Base-by-base conservation (phyloP, 2,329 filamentous ascomycete species). In the Fusarium tanahbumbuense region DNA sequence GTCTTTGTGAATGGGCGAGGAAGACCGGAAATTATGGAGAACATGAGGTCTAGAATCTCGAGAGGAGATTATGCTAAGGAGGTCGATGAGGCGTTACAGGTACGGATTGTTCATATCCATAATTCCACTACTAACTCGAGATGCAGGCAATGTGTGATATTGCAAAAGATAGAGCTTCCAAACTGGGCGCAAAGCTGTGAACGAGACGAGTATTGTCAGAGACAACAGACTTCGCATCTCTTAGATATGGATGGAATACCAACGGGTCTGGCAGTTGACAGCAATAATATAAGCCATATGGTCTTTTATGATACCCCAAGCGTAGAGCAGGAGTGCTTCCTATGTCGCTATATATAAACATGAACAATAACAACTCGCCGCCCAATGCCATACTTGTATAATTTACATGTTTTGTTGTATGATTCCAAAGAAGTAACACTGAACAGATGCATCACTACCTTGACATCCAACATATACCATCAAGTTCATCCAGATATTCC, bases 1-100 rank as follows among this genome's bases (percentile, higher is more conserved):
- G 92, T 95, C 20, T 98, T 97, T 78, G 95, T 98, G 59, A 94
- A 97, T 78, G 93, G 93, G 1, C 87, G 94, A 48, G 86, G 88
- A 42, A 85, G 93, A 60, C 85, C 87, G 3, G 87, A 88, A 66
- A 91, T 98, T 58, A 93, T 97, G 91, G 84, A 88, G 67, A 90
- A 97, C 75, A 97, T 97, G 92, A 86, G 86, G 67, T 78, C 81
- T 55, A 86, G 94, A 55, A 97, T 97, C 75, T 87, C 85, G 18
- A 83, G 90, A 55, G 89, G 86, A 2, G 87, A 95, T 77, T 83
- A 90, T 54, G 80, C 84, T 25, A 83, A 83, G 18, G 94, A 98
- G 81, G 88, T 93, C 66, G 78, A 83, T 59, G 92, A 92, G 72
- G 93, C 88, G 8, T 91, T 97, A 52, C 86, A 91, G 85, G 93